Conservation (phyloP, 2,329 filamentous ascomycete species). For the Sphaerulina musiva region DNA sequence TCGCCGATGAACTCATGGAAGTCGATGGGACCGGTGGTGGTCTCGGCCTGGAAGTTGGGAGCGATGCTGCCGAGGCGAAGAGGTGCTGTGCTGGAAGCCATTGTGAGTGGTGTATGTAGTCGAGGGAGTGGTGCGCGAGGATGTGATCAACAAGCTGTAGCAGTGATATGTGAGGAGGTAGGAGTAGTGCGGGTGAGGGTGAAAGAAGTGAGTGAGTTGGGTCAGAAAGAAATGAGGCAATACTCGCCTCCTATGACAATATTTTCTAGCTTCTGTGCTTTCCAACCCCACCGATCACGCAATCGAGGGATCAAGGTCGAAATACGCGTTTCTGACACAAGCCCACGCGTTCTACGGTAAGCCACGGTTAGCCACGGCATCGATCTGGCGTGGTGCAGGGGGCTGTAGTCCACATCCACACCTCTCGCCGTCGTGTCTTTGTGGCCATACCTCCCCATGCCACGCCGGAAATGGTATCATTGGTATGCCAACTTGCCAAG, state of each 20-base stretch:
- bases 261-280: slow-evolving; percentile 1
- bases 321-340: neutral
- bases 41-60: slow-evolving; percentile 64
- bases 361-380: too few species aligned
- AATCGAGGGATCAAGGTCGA: neutral
- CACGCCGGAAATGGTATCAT: too few species aligned
- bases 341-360: neutral
- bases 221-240: neutral
- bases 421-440: too few species aligned
- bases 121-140: slow-evolving; percentile 12
- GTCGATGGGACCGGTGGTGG: slow-evolving; percentile 59
- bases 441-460: too few species aligned
- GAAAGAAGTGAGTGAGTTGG: neutral
- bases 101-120: neutral
- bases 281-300: slow-evolving; percentile 6
- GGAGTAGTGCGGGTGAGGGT: neutral
- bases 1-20: slow-evolving; percentile 68
- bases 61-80: slow-evolving; percentile 61
- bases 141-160: neutral
- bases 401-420: neutral
- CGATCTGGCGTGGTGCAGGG: too few species aligned
- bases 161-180: too few species aligned
- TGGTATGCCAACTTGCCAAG: too few species aligned
- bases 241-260: slow-evolving; percentile 1
- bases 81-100: slow-evolving; percentile 24